Conservation (phyloP, 768 basidiomycete species). For the Calvatia gigantea region DNA sequence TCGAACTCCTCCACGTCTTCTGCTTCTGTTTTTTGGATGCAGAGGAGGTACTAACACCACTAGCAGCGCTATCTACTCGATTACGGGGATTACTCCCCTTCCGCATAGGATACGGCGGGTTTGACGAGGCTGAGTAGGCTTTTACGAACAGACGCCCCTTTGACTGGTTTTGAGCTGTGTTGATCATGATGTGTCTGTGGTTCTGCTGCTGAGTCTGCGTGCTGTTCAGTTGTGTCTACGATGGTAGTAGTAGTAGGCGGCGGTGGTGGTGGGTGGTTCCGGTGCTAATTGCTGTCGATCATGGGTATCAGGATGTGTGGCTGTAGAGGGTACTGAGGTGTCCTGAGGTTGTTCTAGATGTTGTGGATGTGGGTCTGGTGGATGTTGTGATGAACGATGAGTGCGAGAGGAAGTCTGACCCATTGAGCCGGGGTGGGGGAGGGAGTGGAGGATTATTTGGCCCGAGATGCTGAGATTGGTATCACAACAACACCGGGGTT, state of each 20-base stretch:
- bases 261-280: background rate
- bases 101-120: conserved; percentile 11
- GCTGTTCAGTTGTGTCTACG: background rate
- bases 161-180: background rate
- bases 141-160: conserved; percentile 26
- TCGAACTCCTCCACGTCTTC: conserved; percentile 23
- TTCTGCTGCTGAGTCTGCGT: background rate
- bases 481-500: too few relatives aligned
- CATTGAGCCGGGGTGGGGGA: conserved; percentile 11
- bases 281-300: background rate
- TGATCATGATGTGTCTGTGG: background rate
- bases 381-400: background rate
- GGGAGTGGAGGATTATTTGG: background rate
- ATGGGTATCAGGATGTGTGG: background rate
- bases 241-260: background rate
- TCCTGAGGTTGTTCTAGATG: background rate
- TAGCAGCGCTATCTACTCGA: conserved; percentile 12
- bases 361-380: background rate
- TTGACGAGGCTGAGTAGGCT: conserved; percentile 30
- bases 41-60: background rate
- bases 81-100: conserved; percentile 3
- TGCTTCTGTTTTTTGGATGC: conserved; percentile 12
- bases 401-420: conserved; percentile 18
- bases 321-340: background rate
- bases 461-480: too few relatives aligned